A percentile compares a stretch with the other conserved stretches of the same genome.
Conservation (phyloP, 2,329 filamentous ascomycete genomes). For the Sporothrix pallida region DNA sequence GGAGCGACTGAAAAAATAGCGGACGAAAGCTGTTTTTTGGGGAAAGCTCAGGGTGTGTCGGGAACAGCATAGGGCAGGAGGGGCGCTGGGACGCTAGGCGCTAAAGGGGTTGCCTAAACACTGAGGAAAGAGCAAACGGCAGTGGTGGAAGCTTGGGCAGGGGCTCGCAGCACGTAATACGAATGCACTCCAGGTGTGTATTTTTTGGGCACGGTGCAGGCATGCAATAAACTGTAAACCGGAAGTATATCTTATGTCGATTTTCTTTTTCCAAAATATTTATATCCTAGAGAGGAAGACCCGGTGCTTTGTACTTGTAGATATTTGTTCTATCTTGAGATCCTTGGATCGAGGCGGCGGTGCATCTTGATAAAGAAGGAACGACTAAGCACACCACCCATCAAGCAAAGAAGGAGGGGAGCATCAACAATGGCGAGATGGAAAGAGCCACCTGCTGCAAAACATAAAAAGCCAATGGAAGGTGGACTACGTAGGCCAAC, state of each 20-base stretch:
- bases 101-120: conserved; percentile 13
- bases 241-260: too few species aligned
- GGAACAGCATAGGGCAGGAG: conserved; percentile 13
- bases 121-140: conserved; percentile 8
- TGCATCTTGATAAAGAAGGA: not conserved
- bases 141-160: not conserved
- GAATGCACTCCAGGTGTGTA: not conserved
- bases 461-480: not conserved
- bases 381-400: not conserved
- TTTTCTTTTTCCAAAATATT: too few species aligned
- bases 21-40: conserved; percentile 28
- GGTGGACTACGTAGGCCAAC: not conserved
- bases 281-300: not conserved
- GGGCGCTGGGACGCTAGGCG: conserved; percentile 12
- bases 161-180: conserved; percentile 5
- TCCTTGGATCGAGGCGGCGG: not conserved
- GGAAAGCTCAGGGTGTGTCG: conserved; percentile 28
- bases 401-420: not conserved
- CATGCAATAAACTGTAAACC: too few species aligned
- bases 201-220: not conserved
- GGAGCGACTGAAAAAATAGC: conserved; percentile 7
- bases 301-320: too few species aligned
- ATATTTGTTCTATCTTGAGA: not conserved
- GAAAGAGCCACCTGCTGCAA: conserved; percentile 7
- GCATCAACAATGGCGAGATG: conserved; percentile 2